Evolutionary conservation across 805 yeast genomes (phyloP), one percentile per base, ranked within the genome.

Genomic region (Maudiozyma turicensis): DNA sequence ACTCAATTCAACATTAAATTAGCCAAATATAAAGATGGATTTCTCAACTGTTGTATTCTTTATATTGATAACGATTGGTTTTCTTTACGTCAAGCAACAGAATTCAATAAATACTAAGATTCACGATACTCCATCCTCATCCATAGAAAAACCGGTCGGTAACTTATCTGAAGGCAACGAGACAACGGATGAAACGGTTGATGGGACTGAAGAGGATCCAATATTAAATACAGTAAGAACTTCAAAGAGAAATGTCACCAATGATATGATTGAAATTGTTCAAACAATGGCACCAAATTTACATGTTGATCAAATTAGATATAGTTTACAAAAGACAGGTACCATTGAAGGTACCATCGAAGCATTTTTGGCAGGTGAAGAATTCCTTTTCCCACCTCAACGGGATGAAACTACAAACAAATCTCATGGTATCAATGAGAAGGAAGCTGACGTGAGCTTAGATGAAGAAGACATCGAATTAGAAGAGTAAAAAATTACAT

Each of bases 251-350:
- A 69, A 64, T 11, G 81, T 84, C 26, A 80, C 83, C 3, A 72
- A 71, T 5, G 78, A 77, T 50, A 91, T 91, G 98, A 73, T 91
- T 42, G 93, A 84, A 54, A 82, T 86, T 0, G 96, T 91, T 2
- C 85, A 81, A 56, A 80, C 88, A 40, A 72, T 91, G 48, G 95
- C 89, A 0, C 96, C 97, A 4, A 72, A 72, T 20, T 68, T 86
- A 33, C 72, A 85, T 1, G 74, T 68, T 4, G 85, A 77, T 7
- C 95, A 86, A 61, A 87, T 93, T 52, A 72, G 81, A 52, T 72
- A 73, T 52, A 95, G 85, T 62, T 74, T 93, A 52, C 80, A 82
- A 58, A 72, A 78, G 51, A 80, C 93, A 0, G 95, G 95, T 0
- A 81, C 85, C 7, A 90, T 90, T 1, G 90, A 87, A 63, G 76